A percentile compares a stretch with the other conserved stretches of the same genome.
Conservation (phyloP, 225 moss, liverwort and hornwort species). For the Sphagnum tenellum region DNA sequence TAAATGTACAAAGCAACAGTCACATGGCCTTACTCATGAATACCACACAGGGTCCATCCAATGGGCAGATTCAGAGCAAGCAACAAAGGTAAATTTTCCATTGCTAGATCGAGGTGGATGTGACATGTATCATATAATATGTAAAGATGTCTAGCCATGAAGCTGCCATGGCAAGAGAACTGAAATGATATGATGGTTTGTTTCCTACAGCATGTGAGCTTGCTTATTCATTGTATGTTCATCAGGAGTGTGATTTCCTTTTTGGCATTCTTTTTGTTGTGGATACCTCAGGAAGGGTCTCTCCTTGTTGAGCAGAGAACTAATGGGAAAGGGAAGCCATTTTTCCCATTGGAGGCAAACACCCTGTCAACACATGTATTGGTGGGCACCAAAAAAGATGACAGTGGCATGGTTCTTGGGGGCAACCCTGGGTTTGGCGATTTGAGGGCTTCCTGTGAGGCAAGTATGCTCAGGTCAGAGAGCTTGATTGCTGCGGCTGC, state of each 20-base stretch:
- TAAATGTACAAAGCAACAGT: conserved; percentile 61
- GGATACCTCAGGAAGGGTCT: conserved; percentile 35
- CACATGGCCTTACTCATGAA: conserved; percentile 21
- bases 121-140: too few relatives aligned
- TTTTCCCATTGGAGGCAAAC: conserved; percentile 42
- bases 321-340: conserved; percentile 39
- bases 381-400: conserved; percentile 29
- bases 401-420: conserved; percentile 31
- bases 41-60: too few relatives aligned
- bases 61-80: too few relatives aligned
- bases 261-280: too few relatives aligned
- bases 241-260: too few relatives aligned
- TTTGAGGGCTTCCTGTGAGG: conserved; percentile 37
- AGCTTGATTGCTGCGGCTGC: conserved; percentile 10
- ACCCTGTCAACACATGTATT: conserved; percentile 17
- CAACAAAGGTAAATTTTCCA: too few relatives aligned
- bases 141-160: too few relatives aligned
- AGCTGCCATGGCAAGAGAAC: too few relatives aligned
- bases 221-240: too few relatives aligned
- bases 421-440: conserved; percentile 46
- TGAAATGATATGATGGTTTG: too few relatives aligned
- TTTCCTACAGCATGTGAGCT: too few relatives aligned
- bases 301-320: conserved; percentile 85
- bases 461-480: conserved; percentile 27
- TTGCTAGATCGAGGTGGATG: too few relatives aligned